phyloP scores from a whole-genome alignment of 73 alveolate species.

The Paramecium octaurelia region DNA sequence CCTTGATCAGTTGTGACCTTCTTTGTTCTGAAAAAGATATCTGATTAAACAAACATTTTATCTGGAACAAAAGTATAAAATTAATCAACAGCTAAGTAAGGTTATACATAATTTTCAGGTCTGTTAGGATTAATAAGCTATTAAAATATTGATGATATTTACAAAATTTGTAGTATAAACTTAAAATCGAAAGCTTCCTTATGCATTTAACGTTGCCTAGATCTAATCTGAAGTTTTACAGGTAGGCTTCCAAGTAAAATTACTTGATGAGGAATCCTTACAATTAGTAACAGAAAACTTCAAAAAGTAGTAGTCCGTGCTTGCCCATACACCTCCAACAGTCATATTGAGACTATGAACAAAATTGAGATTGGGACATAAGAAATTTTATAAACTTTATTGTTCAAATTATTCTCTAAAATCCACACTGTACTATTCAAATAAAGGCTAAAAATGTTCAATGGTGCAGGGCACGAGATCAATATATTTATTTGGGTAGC shows the following conservation, averaged over 20 bases:
- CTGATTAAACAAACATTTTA: conserved; percentile 55
- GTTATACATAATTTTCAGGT: not conserved
- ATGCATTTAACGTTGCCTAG: not conserved
- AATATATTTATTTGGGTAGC: conserved; percentile 26
- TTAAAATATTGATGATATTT: not conserved
- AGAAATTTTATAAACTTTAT: not conserved
- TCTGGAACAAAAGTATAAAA: conserved; percentile 14
- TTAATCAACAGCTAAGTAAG: not conserved
- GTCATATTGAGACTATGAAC: not conserved
- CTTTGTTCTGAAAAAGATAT: conserved; percentile 40
- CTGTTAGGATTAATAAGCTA: not conserved
- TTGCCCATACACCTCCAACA: conserved; percentile 36
- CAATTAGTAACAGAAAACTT: conserved; percentile 43
- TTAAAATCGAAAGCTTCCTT: not conserved
- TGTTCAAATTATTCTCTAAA: not conserved
- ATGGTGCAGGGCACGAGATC: conserved; percentile 43
- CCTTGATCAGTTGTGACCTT: conserved; percentile 17
- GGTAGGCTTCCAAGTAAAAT: conserved; percentile 49
- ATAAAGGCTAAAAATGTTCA: conserved; percentile 3
- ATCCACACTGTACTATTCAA: not conserved
- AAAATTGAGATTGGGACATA: conserved; percentile 41
- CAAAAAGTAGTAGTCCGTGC: not conserved
- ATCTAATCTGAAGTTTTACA: conserved; percentile 23
- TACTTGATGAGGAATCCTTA: not conserved
- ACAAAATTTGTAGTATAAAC: conserved; percentile 41